Evolutionary conservation across 2,329 filamentous ascomycete species (phyloP).

Genomic region (Colletotrichum sansevieriae): DNA sequence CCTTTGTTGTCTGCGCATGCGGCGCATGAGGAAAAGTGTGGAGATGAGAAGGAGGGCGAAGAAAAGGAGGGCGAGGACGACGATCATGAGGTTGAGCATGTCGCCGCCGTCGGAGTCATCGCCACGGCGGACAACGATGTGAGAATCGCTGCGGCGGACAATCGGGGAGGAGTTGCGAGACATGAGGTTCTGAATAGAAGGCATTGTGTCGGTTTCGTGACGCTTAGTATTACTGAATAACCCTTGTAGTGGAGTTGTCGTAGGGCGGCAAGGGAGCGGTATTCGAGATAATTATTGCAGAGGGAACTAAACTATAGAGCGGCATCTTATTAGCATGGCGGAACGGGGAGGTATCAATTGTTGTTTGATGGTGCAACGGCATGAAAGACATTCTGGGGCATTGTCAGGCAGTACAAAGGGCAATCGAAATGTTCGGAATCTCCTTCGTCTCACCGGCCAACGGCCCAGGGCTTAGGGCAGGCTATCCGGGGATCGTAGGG

Average conservation of each 20-base stretch:
- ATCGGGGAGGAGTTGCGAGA: conserved; percentile 60
- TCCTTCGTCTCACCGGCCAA: conserved; percentile 27
- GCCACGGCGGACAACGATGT: conserved; percentile 52
- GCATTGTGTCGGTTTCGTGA: conserved; percentile 48
- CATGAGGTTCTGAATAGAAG: conserved; percentile 54
- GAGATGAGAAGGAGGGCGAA: conserved; percentile 77
- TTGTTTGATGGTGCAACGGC: conserved; percentile 21
- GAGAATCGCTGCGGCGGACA: conserved; percentile 42
- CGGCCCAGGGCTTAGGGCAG: neutral
- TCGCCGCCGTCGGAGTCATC: conserved; percentile 63
- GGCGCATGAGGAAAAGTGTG: conserved; percentile 79
- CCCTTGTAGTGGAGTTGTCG: conserved; percentile 22
- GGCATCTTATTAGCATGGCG: conserved; percentile 28
- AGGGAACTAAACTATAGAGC: conserved; percentile 26
- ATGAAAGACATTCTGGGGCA: conserved; percentile 35
- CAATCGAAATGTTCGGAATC: conserved; percentile 20
- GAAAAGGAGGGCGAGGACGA: conserved; percentile 82
- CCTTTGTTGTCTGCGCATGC: conserved; percentile 65
- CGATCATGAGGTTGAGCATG: conserved; percentile 83
- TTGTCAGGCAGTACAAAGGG: conserved; percentile 28
- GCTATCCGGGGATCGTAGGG: neutral
- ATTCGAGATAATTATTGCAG: conserved; percentile 35
- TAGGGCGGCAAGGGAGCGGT: conserved; percentile 16
- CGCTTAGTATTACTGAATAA: conserved; percentile 23
- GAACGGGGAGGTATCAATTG: neutral